These are phyloP conservation scores for Vanrija pseudolonga DNA, from an alignment of 1,284 basidiomycete genomes.

Conservation along the genomic window DNA sequence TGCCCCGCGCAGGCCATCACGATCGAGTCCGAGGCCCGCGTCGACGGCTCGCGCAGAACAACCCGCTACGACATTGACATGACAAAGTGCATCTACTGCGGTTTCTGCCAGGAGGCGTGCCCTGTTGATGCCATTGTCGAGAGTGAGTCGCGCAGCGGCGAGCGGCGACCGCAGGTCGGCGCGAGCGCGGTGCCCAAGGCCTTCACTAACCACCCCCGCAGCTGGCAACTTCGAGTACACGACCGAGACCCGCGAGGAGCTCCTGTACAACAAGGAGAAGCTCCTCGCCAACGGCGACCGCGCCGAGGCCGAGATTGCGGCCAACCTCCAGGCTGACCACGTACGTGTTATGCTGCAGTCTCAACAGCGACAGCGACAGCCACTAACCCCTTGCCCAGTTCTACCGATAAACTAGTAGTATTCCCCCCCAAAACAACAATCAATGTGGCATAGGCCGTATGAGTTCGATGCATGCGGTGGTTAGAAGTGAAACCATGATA, in stretches of 20 bases:
- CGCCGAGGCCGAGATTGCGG: constrained; percentile 93
- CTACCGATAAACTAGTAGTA: no score
- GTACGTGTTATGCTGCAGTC: constrained; percentile 23
- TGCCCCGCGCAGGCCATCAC: constrained; percentile 99
- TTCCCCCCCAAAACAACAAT: no score
- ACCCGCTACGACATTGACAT: constrained; percentile 98
- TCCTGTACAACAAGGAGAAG: constrained; percentile 98
- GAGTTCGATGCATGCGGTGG: no score
- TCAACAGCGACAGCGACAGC: no score
- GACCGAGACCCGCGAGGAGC: constrained; percentile 95
- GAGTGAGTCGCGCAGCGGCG: constrained; percentile 73
- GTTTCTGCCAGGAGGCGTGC: constrained; percentile 98
- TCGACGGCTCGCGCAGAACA: constrained; percentile 93
- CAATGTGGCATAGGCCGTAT: no score
- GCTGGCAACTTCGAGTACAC: constrained; percentile 95
- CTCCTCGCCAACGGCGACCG: constrained; percentile 91
- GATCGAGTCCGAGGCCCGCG: constrained; percentile 94
- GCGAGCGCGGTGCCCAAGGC: background rate
- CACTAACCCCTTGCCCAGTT: no score
- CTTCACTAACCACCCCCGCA: constrained; percentile 41
- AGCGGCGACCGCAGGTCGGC: no score
- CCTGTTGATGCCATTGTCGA: constrained; percentile 99
- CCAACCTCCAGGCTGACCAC: constrained; percentile 70
- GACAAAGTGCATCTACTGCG: constrained; percentile 92
- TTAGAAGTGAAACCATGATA: no score